Percentiles rank a stretch among this genome's conserved stretches.
phyloP scores from a whole-genome alignment of 2,329 filamentous ascomycete genomes.

The Rhytidhysteron rufulum region DNA sequence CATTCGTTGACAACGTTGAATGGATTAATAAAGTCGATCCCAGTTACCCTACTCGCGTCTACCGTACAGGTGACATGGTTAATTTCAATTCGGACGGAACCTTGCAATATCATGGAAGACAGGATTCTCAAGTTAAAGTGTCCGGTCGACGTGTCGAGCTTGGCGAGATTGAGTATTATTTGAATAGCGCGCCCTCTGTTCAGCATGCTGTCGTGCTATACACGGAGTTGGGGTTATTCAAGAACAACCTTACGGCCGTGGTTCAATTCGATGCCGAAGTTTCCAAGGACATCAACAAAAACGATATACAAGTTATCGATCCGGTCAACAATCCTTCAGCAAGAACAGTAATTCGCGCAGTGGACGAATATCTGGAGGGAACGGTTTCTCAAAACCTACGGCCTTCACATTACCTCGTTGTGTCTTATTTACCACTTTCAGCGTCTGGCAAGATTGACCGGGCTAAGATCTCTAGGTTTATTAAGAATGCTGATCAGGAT shows the following conservation, averaged over 20 bases:
- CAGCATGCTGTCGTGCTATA: constrained; percentile 9
- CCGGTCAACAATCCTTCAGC: no score
- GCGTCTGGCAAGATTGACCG: no score
- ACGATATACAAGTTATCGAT: no score
- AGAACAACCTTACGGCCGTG: constrained; percentile 12
- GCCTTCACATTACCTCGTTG: no score
- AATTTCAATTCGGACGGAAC: constrained; percentile 10
- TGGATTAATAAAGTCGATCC: constrained; percentile 2
- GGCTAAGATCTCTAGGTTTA: no score
- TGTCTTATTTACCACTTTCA: no score
- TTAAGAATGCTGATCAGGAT: no score
- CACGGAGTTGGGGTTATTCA: constrained; percentile 7
- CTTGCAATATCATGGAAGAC: constrained; percentile 13
- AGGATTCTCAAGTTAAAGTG: constrained; percentile 24
- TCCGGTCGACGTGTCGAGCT: constrained; percentile 40
- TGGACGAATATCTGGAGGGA: no score
- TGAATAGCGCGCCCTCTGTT: constrained; percentile 9
- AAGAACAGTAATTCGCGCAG: no score
- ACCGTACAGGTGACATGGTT: constrained; percentile 14
- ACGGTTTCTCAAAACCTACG: no score
- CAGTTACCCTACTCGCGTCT: constrained; percentile 6
- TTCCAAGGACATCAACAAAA: no score
- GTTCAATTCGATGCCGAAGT: constrained; percentile 10
- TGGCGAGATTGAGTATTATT: constrained; percentile 33
- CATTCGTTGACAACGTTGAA: constrained; percentile 24